Conservation (phyloP, 768 basidiomycete species). For the Lentinula edodes region DNA sequence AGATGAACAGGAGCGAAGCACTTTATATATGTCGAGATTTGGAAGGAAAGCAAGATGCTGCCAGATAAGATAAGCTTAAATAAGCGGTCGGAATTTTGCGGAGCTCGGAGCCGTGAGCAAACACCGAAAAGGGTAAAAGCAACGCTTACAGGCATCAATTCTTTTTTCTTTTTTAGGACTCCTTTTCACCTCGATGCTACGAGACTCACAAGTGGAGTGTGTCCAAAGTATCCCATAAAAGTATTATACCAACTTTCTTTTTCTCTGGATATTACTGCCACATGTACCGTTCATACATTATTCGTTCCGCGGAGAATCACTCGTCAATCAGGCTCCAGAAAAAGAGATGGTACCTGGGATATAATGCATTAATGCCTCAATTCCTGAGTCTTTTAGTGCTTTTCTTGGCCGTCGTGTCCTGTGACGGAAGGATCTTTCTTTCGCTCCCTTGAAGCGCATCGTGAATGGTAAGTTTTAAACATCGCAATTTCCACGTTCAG, state of each 20-base stretch:
- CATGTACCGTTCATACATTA: not conserved
- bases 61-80: slow-evolving; percentile 47
- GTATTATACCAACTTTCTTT: not conserved
- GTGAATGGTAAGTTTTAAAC: not conserved
- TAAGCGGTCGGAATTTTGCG: slow-evolving; percentile 19
- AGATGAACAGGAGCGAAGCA: slow-evolving; percentile 14
- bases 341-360: not conserved
- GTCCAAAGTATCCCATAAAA: slow-evolving; percentile 3
- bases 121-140: not conserved
- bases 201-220: slow-evolving; percentile 1
- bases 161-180: not conserved
- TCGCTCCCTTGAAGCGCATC: not conserved
- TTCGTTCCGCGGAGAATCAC: not conserved
- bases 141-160: not conserved
- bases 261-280: not conserved
- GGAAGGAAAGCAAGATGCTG: slow-evolving; percentile 19
- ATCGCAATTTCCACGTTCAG: not conserved
- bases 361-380: not conserved
- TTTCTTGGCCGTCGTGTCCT: not conserved
- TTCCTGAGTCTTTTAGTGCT: not conserved
- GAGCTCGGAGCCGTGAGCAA: slow-evolving; percentile 15
- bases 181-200: not conserved
- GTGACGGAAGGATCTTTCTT: not conserved
- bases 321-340: not conserved
- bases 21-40: slow-evolving; percentile 15